phyloP scores from a whole-genome alignment of 495 filamentous ascomycete species.

The Neurospora pannonica region DNA sequence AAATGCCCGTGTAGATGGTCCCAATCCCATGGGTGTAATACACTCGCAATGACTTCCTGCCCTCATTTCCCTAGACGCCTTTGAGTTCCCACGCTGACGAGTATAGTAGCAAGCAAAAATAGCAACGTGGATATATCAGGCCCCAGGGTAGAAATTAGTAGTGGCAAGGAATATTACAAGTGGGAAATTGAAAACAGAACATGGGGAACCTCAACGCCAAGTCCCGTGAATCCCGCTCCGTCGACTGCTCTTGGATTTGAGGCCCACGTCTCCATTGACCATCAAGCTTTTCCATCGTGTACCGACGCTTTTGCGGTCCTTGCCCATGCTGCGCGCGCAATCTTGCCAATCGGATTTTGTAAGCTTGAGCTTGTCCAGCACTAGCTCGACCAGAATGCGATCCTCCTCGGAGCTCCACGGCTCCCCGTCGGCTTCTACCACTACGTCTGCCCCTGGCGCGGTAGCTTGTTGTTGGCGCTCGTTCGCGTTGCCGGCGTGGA shows the following conservation, averaged over 20 bases:
- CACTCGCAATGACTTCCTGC: background rate
- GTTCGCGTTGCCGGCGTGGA: constrained; percentile 26
- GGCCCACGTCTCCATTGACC: constrained; percentile 50
- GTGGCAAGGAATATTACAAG: background rate
- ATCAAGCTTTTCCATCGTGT: constrained; percentile 60
- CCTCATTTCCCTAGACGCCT: background rate
- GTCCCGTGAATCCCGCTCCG: constrained; percentile 41
- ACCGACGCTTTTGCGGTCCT: constrained; percentile 57
- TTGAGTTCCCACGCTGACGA: background rate
- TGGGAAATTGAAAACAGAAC: background rate
- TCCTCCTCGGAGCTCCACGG: constrained; percentile 62
- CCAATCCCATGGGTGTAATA: background rate
- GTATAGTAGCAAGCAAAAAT: background rate
- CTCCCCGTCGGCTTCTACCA: constrained; percentile 34
- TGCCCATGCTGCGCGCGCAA: constrained; percentile 59
- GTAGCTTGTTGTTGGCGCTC: constrained; percentile 20
- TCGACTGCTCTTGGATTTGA: constrained; percentile 33
- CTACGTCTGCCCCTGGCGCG: constrained; percentile 26
- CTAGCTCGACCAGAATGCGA: constrained; percentile 59
- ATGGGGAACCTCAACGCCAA: constrained; percentile 19
- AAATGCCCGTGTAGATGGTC: background rate
- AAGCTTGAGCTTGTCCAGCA: constrained; percentile 65
- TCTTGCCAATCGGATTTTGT: constrained; percentile 70
- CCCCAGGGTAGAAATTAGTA: background rate
- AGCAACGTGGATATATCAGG: background rate